Evolutionary conservation across 1,284 basidiomycete species (phyloP), one percentile per base, ranked within the genome.

Genomic region (Malassezia globosa): DNA sequence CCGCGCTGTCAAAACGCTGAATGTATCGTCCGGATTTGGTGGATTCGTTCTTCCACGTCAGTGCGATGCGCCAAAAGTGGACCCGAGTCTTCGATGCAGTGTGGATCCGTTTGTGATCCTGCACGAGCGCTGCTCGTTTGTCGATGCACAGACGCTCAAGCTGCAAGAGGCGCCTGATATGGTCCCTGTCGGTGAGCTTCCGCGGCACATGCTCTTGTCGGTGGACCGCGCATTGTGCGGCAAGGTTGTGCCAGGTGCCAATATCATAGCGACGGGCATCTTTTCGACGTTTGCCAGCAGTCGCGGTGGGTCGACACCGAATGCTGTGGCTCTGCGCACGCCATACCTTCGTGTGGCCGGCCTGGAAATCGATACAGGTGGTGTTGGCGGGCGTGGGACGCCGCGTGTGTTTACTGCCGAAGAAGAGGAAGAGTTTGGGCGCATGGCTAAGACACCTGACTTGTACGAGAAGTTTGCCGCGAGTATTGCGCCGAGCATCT

Each of bases 91-190:
- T 67, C 84, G 88, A 51, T 99, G 94, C 68, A 88, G 89, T 0
- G 75, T 95, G 46, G 94, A 99, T 69, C 94, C 94, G 0, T 99
- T 89, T 74, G 78, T 92, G 39, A 94, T 99, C 63, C 77, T 97
- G 10, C 94, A 99, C 73, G 85, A 89, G 46, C 87, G 88, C 73
- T 97, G 88, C 44, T 77, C 79, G 4, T 99, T 97, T 71, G 84
- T 92, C 23, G 94, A 99, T 72, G 87, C 90, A 63, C 94, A 99
- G 74, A 86, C 82, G 6, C 79, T 99, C 63, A 99, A 99, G 73
- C 79, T 99, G 13, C 94, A 99, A 73, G 94, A 99, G 74, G 90
- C 92, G 6, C 94, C 94, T 0, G 94, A 99, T 72, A 95, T 96
- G 88, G 94, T 99, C 0, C 94, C 94, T 2, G 89, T 97, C 19